Base-by-base conservation (phyloP, 169 alveolate genomes). In the Plasmodium knowlesi region DNA sequence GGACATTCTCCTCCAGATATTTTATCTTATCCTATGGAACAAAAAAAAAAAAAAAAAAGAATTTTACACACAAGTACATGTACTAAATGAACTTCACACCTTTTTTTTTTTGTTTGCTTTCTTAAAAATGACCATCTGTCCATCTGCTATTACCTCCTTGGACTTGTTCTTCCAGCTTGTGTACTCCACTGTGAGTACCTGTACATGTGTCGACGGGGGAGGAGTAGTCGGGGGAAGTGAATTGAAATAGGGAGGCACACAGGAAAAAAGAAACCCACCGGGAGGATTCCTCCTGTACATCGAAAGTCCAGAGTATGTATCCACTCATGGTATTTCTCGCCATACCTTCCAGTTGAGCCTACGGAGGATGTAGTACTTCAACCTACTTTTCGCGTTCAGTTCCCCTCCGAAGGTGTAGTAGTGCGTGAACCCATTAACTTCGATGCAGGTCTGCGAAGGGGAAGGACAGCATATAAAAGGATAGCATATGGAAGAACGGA, bases 161-260 rank as follows among this genome's bases (percentile, higher is more conserved):
- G 94, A 88, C 43, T 88, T 88, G 83, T 88, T 88, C 71, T 88
- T 88, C 94, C 94, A 88, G 43, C 81, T 82, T 82, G 72, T 88
- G 71, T 88, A 88, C 25, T 88, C 94, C 10, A 88, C 82, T 5
- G 94, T 79, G 72, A 79, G 32, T 34, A 88, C 72, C 94, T 88
- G 70, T 79, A 19, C 39, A 25, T 25, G 72, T 5, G 67, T 72
- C 57, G 67, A 14, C 39, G 76, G 37, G 39, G 76, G 34, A 2
- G 37, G n/a, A 14, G 37, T 10, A 67, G 37, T 37, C 5, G 37
- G 37, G 37, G 9, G 76, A 22, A 8, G 57, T 76, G 6, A 76
- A 76, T 4, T 25, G 83, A 76, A 76, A 32, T 25, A 1, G 43
- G 5, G 46, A 3, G 39, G 30, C 16, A 76, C 37, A 32, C 37